Evolutionary conservation across 345 rosid genomes (phyloP), one percentile per base, ranked within the genome.

Genomic region (Hibiscus tridactylites): DNA sequence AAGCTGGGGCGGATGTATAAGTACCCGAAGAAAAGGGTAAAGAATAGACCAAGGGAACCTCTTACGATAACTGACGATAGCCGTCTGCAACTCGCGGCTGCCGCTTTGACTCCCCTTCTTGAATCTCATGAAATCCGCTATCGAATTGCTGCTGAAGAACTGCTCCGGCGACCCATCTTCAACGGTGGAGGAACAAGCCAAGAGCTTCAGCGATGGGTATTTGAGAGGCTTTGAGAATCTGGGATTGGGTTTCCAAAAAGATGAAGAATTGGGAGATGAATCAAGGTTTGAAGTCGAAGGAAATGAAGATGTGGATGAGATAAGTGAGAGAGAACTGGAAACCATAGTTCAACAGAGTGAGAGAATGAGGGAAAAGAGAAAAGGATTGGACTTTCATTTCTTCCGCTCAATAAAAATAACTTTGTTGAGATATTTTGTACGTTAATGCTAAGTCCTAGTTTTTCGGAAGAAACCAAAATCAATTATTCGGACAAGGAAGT

Each of bases 111-210:
- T 21, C 1, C 85, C 88, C 77, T 73, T 81, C 58, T 82, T 86
- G 77, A 88, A 91, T 79, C 97, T 86, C 95, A 91, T 80, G 84
- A 86, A 91, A 83, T 90, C 95, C 3, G 90, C 91, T 59, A 94
- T 88, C 17, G 95, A 87, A 74, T 84, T 86, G 84, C 72, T 82
- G 61, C 73, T 76, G 21, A 82, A 76, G 24, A 91, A 94, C 71
- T 82, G 77, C 37, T 79, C 80, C 19, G 86, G 73, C 5, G 90
- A 84, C 46, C 73, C 90, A 72, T 86, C 88, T 61, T 86, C 88
- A 11, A 77, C 24, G 8, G 72, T 65, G 65, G 87, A 80, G 42
- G 74, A 80, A 17, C 82, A 70, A 37, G 73, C 73, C 42, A 69
- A 37, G 12, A 81, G 53, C 64, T 79, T 70, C 6, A 81, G 50